These are phyloP conservation scores for Chlorella sorokiniana DNA, from an alignment of 139 green algal species.

Conservation along the genomic window DNA sequence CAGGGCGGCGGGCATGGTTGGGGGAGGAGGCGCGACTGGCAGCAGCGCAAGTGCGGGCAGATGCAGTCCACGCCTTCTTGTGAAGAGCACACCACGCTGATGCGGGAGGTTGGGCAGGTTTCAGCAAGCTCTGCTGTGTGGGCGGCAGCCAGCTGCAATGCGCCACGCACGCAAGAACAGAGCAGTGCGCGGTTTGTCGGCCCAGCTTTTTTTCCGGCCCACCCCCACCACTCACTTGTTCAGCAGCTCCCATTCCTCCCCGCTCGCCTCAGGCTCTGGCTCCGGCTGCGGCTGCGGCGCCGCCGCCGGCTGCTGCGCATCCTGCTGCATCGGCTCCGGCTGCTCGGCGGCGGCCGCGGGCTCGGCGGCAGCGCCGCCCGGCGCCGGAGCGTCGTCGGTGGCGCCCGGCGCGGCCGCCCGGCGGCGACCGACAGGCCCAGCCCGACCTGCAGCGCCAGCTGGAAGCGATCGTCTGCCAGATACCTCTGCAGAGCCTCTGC, in stretches of 20 bases:
- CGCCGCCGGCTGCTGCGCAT: constrained; percentile 15
- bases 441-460: constrained; percentile 67
- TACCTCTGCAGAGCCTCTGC: constrained; percentile 61
- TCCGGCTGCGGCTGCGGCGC: constrained; percentile 8
- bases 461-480: constrained; percentile 73
- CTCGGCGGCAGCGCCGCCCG: neutral
- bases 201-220: too few species aligned
- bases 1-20: neutral
- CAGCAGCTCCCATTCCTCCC: constrained; percentile 36
- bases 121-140: too few species aligned
- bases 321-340: constrained; percentile 21
- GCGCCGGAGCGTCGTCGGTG: too few species aligned
- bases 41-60: neutral
- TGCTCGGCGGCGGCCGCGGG: neutral
- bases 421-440: constrained; percentile 55
- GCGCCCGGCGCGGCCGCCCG: neutral
- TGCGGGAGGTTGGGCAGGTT: too few species aligned
- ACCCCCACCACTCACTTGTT: constrained; percentile 30
- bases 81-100: too few species aligned
- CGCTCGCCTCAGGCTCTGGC: constrained; percentile 34
- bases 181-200: too few species aligned
- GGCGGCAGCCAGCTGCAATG: too few species aligned
- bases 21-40: too few species aligned
- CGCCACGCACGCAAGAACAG: neutral
- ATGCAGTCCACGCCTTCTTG: too few species aligned